These are phyloP conservation scores for Pestalotiopsis sp. DNA, from an alignment of 2,329 filamentous ascomycete genomes.

Conservation along the genomic window DNA sequence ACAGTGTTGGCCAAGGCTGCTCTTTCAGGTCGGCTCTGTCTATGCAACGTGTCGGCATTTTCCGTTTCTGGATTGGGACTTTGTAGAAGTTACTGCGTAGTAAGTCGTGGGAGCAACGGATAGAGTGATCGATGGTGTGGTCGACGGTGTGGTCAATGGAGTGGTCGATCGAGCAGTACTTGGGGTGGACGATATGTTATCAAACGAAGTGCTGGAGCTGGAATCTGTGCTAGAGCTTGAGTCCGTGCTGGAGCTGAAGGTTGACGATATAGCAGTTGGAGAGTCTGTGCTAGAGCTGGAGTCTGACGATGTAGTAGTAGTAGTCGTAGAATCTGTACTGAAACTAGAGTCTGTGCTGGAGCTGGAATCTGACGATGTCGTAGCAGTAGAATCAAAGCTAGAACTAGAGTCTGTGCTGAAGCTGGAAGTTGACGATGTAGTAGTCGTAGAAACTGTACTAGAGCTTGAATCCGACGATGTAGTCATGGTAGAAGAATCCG, in stretches of 20 bases:
- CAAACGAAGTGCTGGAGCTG: not conserved
- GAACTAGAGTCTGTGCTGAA: too few relatives aligned
- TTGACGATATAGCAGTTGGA: too few relatives aligned
- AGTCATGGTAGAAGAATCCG: not conserved
- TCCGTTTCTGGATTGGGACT: not conserved
- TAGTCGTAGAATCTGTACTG: too few relatives aligned
- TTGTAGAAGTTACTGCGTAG: not conserved
- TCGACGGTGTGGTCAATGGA: not conserved
- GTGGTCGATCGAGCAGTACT: not conserved
- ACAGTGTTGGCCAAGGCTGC: not conserved
- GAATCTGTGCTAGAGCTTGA: not conserved
- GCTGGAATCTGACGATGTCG: not conserved
- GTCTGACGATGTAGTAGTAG: not conserved
- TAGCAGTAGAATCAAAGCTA: too few relatives aligned
- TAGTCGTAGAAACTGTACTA: too few relatives aligned
- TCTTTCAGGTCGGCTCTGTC: not conserved
- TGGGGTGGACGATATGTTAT: not conserved
- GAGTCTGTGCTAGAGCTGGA: not conserved
- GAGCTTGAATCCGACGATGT: not conserved
- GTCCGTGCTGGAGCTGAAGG: too few relatives aligned
- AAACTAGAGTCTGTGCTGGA: too few relatives aligned
- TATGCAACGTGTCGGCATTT: slow-evolving; percentile 1
- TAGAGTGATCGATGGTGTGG: not conserved
- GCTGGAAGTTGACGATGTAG: too few relatives aligned
- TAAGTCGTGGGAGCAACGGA: not conserved